Evolutionary conservation across 116 monocot species (phyloP).

Genomic region (Trichopus zeylanicus): DNA sequence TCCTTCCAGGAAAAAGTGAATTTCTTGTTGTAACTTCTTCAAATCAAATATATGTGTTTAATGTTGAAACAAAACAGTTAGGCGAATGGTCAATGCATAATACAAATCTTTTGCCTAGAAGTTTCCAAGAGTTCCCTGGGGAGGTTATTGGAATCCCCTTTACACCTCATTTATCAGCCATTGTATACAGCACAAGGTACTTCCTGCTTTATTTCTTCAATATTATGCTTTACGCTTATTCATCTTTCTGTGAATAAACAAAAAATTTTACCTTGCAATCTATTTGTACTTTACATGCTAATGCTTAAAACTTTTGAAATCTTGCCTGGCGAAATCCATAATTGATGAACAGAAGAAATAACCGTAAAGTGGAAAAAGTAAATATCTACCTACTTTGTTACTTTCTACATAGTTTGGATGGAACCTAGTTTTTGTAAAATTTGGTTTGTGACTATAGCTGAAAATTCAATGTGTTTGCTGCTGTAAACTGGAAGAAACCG

Average conservation of each 20-base stretch:
- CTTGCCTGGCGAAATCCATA: too few species aligned
- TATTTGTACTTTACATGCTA: too few species aligned
- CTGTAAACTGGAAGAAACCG: too few species aligned
- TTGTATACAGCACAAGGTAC: slow-evolving; percentile 90
- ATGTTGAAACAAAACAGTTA: slow-evolving; percentile 84
- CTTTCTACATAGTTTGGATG: too few species aligned
- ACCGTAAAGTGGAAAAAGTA: too few species aligned
- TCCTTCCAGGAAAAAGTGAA: slow-evolving; percentile 61
- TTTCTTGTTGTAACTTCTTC: slow-evolving; percentile 73
- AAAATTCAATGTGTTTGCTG: too few species aligned
- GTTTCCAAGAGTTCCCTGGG: slow-evolving; percentile 95
- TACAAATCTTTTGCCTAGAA: slow-evolving; percentile 55
- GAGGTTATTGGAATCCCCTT: slow-evolving; percentile 85
- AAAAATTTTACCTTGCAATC: neutral
- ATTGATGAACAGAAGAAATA: too few species aligned
- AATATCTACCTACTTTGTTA: too few species aligned
- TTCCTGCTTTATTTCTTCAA: neutral
- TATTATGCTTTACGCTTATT: neutral
- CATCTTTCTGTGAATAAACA: neutral
- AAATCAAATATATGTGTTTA: slow-evolving; percentile 83
- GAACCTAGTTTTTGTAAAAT: too few species aligned
- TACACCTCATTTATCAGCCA: slow-evolving; percentile 61
- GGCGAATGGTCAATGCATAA: slow-evolving; percentile 83
- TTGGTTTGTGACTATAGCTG: too few species aligned
- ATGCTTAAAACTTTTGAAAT: too few species aligned